These are phyloP conservation scores for Penicillium ochrochloron DNA, from an alignment of 495 filamentous ascomycete species.

Conservation along the genomic window DNA sequence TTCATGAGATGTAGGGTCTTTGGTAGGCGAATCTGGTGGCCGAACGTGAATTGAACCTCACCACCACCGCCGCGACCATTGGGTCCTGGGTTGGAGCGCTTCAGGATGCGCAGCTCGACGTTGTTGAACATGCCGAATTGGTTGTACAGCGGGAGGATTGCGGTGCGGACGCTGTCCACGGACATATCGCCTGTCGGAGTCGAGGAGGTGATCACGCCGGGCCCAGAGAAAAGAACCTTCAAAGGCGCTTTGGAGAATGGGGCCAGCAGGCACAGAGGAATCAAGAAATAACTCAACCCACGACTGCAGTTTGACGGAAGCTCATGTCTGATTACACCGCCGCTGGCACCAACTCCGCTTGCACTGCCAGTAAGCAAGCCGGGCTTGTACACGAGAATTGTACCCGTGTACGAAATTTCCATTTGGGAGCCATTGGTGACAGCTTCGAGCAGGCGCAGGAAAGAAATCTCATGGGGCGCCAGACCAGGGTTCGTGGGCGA, in stretches of 20 bases:
- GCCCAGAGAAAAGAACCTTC: constrained; percentile 84
- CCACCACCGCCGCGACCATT: constrained; percentile 82
- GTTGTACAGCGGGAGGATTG: constrained; percentile 85
- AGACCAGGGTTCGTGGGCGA: constrained; percentile 87
- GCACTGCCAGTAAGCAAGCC: constrained; percentile 86
- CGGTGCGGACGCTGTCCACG: constrained; percentile 91
- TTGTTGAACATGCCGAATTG: constrained; percentile 86
- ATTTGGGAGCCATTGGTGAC: constrained; percentile 94
- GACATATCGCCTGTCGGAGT: constrained; percentile 82
- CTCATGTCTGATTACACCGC: constrained; percentile 77
- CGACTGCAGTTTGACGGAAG: constrained; percentile 74
- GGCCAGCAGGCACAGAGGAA: constrained; percentile 86
- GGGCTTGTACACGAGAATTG: constrained; percentile 85
- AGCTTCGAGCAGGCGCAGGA: constrained; percentile 90
- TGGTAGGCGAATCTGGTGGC: constrained; percentile 86
- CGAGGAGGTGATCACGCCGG: constrained; percentile 90
- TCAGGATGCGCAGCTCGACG: constrained; percentile 84
- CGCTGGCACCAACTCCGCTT: constrained; percentile 65
- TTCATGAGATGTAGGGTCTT: constrained; percentile 92
- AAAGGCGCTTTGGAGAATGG: constrained; percentile 90
- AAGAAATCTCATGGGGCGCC: constrained; percentile 88
- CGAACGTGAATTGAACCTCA: constrained; percentile 89
- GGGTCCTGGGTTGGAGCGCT: constrained; percentile 73
- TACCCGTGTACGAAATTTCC: constrained; percentile 95
- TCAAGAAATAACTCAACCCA: constrained; percentile 89